phyloP scores from a whole-genome alignment of 2,329 filamentous ascomycete genomes.

The Diaporthe ilicicola region DNA sequence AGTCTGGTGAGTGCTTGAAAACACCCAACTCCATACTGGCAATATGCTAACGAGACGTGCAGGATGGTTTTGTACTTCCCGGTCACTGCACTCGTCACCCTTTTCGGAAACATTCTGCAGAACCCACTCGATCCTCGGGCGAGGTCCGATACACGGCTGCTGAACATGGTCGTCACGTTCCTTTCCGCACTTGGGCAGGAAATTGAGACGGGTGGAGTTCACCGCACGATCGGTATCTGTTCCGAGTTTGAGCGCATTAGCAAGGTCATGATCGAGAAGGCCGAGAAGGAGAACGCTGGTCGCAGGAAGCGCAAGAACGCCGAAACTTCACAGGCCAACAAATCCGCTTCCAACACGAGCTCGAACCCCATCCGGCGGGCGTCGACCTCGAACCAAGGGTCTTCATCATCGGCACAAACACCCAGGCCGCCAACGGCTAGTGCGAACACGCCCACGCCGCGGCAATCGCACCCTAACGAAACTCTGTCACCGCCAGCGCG shows the following conservation, averaged over 20 bases:
- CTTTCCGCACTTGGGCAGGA: constrained; percentile 89
- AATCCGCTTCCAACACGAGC: constrained; percentile 16
- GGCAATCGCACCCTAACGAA: constrained; percentile 36
- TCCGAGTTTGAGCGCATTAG: constrained; percentile 97
- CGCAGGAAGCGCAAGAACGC: constrained; percentile 83
- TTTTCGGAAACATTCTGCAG: constrained; percentile 96
- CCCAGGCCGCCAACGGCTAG: constrained; percentile 41
- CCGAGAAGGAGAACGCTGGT: constrained; percentile 82
- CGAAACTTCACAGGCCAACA: constrained; percentile 28
- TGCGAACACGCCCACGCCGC: constrained; percentile 42
- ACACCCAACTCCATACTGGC: neutral
- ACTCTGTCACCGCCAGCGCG: constrained; percentile 42
- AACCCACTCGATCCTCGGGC: constrained; percentile 91
- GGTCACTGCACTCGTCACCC: constrained; percentile 90
- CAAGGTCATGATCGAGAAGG: constrained; percentile 87
- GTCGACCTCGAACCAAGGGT: constrained; percentile 36
- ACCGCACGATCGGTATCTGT: constrained; percentile 92
- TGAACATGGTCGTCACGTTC: constrained; percentile 94
- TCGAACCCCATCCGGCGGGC: constrained; percentile 14
- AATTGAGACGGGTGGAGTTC: constrained; percentile 88
- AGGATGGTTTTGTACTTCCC: constrained; percentile 96
- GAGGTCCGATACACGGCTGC: constrained; percentile 86
- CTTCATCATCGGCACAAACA: constrained; percentile 42
- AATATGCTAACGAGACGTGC: neutral
- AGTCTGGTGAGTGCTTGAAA: constrained; percentile 76